Evolutionary conservation across 371 early-diverging fungal genomes (phyloP).

Genomic region (Haplosporangium sp.): DNA sequence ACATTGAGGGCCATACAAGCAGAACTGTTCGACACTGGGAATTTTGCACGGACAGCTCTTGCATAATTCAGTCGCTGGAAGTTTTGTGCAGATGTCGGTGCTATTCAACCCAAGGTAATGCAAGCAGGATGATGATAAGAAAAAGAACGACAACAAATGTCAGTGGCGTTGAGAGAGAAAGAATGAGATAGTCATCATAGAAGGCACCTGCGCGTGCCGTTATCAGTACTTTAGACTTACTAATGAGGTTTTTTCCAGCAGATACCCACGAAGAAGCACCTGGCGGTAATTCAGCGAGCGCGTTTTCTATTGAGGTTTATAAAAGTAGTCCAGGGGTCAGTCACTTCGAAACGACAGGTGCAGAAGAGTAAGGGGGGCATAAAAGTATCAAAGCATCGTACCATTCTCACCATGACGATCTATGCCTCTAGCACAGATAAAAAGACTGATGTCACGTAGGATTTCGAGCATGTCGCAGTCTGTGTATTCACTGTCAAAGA

Average conservation of each 20-base stretch:
- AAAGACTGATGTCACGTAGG: slow-evolving; percentile 59
- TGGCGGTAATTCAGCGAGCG: slow-evolving; percentile 49
- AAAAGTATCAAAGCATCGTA: background rate
- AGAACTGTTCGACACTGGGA: slow-evolving; percentile 17
- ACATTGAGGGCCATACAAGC: slow-evolving; percentile 13
- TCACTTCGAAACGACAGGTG: background rate
- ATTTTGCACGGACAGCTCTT: slow-evolving; percentile 31
- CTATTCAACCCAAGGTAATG: background rate
- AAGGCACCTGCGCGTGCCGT: background rate
- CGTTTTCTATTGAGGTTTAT: slow-evolving; percentile 36
- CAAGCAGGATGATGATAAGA: background rate
- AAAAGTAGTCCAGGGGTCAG: background rate
- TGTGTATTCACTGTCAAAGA: slow-evolving; percentile 44
- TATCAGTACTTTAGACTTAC: slow-evolving; percentile 36
- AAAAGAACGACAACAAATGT: background rate
- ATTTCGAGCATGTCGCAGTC: slow-evolving; percentile 58
- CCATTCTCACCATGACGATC: slow-evolving; percentile 31
- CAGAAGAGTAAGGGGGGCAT: background rate
- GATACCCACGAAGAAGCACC: slow-evolving; percentile 61
- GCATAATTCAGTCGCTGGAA: slow-evolving; percentile 34
- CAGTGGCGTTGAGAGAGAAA: background rate
- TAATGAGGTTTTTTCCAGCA: slow-evolving; percentile 58
- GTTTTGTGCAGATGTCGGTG: slow-evolving; percentile 34
- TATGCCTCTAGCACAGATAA: slow-evolving; percentile 56
- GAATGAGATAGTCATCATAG: background rate